Evolutionary conservation across 352 stramenopile genomes (phyloP), one percentile per base, ranked within the genome.

Genomic region (Pseudoperonospora humuli): DNA sequence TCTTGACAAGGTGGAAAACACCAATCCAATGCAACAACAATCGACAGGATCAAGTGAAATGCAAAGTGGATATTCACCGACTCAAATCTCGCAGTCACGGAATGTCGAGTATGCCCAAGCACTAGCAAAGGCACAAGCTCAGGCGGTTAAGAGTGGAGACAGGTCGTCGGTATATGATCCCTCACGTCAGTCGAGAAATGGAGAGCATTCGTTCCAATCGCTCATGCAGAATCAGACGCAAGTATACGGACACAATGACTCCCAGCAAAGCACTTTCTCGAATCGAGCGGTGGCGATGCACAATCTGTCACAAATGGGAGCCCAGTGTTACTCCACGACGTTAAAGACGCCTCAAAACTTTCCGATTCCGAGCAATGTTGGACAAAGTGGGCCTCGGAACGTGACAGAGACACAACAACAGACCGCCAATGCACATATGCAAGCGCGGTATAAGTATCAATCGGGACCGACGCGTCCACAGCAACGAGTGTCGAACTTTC

Each of bases 141-240:
- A 69, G 15, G 46, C 57, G 2, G 24, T 39, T 2, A 45, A 39
- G 14, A 27, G 13, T 26, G 31, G 29, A 2, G 25, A 18, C 17
- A 45, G 34, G 5, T 44, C 36, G 9, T 45, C 39, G n/a, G 39
- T 41, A 14, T 64, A 54, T 18, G 54, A 54, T 7, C 56, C 54
- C 24, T 41, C 45, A 31, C 41, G 32, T 11, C 36, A 50, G 14
- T 44, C 45, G 3, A 51, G 52, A 27, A 57, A 19, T 52, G 49
- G 32, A 20, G 69, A 69, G 15, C 49, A 43, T 4, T 73, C 63
- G 9, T 80, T 77, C 52, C 69, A 76, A 31, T 64, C 54, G 1
- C 24, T 75, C 13, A 50, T 73, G 33, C 45, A 45, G 1, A 64
- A 60, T 25, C 55, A 75, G 38, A 62, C 43, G 9, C 39, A 47